Conservation (phyloP, 495 filamentous ascomycete species). For the Alectoria sarmentosa region DNA sequence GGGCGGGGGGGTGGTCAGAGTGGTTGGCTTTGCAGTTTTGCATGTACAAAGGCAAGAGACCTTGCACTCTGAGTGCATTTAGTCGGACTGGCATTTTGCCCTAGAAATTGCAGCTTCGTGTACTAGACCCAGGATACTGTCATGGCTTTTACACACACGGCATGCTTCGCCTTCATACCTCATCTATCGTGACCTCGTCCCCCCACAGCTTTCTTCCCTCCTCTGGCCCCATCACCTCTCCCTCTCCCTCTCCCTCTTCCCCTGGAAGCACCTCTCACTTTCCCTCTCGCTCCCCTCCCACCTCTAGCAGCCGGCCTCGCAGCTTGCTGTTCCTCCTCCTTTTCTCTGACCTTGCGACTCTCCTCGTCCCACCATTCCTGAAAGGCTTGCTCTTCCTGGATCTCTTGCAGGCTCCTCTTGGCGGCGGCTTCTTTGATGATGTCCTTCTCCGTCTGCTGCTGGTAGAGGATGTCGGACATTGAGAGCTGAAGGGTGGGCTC, state of each 20-base stretch:
- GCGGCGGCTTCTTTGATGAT: slow-evolving; percentile 71
- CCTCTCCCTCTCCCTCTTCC: background rate
- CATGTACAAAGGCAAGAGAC: too few species aligned
- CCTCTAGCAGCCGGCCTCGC: slow-evolving; percentile 25
- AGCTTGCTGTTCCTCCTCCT: slow-evolving; percentile 58
- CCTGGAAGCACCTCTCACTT: background rate
- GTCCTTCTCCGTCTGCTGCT: slow-evolving; percentile 81
- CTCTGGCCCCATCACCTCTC: background rate
- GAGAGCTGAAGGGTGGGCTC: slow-evolving; percentile 59
- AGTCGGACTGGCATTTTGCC: too few species aligned
- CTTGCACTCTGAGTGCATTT: too few species aligned
- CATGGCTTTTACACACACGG: background rate
- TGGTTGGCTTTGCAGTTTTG: too few species aligned
- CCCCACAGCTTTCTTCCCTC: background rate
- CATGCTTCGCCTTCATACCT: background rate
- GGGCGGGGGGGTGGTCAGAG: too few species aligned
- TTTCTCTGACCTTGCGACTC: slow-evolving; percentile 59
- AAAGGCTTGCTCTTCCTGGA: slow-evolving; percentile 94
- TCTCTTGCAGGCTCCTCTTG: slow-evolving; percentile 83
- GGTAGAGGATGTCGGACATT: slow-evolving; percentile 80
- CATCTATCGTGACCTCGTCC: background rate
- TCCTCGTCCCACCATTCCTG: slow-evolving; percentile 98
- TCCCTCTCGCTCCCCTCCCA: slow-evolving; percentile 21
- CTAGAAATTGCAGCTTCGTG: background rate
- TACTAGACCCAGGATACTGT: background rate